Conservation (phyloP, 2,329 filamentous ascomycete species). For the Trichoderma sp. region DNA sequence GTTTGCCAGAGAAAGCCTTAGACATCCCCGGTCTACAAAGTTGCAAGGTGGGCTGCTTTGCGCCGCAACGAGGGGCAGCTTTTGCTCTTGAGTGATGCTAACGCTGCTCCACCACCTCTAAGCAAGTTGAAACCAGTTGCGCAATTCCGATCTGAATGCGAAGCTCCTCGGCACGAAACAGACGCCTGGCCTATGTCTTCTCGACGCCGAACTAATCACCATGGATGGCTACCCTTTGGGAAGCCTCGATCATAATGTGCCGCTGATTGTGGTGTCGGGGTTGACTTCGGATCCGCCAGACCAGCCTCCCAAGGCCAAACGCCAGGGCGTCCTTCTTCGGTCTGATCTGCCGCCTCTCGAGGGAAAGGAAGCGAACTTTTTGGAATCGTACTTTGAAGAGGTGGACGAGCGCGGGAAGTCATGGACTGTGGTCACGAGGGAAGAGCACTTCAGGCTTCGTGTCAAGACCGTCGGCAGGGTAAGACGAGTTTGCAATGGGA, state of each 20-base stretch:
- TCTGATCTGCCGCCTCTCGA: conserved; percentile 70
- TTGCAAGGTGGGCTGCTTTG: conserved; percentile 1
- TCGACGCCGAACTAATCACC: conserved; percentile 25
- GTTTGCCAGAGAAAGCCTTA: neutral
- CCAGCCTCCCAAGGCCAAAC: conserved; percentile 52
- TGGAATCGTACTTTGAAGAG: conserved; percentile 65
- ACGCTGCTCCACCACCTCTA: conserved; percentile 9
- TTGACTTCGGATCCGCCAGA: conserved; percentile 50
- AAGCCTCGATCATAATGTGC: conserved; percentile 84
- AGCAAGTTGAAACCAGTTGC: neutral
- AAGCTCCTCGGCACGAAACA: neutral
- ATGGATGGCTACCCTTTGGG: conserved; percentile 80
- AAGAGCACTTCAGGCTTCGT: conserved; percentile 59
- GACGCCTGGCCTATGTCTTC: conserved; percentile 20
- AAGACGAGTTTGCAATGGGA: conserved; percentile 38
- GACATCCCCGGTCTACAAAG: neutral
- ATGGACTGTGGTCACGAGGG: conserved; percentile 62
- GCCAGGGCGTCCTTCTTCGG: conserved; percentile 59
- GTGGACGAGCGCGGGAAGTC: conserved; percentile 63
- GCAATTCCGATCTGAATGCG: conserved; percentile 13
- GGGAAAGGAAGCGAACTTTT: conserved; percentile 60
- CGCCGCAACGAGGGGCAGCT: conserved; percentile 16
- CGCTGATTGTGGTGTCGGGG: conserved; percentile 79
- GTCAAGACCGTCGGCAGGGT: conserved; percentile 79
- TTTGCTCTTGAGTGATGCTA: neutral